A percentile compares a stretch with the other conserved stretches of the same genome.
Evolutionary conservation across 176 grass and related monocot species (phyloP).

Genomic region (Oryza officinalis): DNA sequence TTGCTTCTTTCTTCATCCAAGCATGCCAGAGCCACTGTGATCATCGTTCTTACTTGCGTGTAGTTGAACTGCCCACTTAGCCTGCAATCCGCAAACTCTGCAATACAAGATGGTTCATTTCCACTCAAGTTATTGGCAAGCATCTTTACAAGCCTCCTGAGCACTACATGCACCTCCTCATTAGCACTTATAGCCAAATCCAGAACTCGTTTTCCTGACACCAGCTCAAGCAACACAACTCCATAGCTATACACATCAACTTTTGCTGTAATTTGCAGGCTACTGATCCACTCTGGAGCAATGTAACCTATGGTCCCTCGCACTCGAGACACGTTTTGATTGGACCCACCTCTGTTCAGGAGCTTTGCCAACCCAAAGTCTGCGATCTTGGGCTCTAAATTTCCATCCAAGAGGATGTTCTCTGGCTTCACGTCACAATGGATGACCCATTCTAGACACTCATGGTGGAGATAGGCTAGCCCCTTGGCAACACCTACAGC

Average conservation of each 20-base stretch:
- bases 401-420: slow-evolving; percentile 43
- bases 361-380: slow-evolving; percentile 48
- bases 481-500: slow-evolving; percentile 51
- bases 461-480: slow-evolving; percentile 54
- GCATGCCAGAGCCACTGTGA: neutral
- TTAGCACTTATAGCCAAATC: slow-evolving; percentile 16
- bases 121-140: neutral
- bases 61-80: neutral
- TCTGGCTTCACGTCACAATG: slow-evolving; percentile 54
- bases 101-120: neutral
- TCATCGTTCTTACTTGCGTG: neutral
- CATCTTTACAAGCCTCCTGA: neutral
- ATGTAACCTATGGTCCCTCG: slow-evolving; percentile 52
- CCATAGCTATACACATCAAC: slow-evolving; percentile 52
- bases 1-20: slow-evolving; percentile 7
- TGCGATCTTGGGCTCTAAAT: slow-evolving; percentile 42
- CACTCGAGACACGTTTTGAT: slow-evolving; percentile 33
- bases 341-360: slow-evolving; percentile 16
- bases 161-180: slow-evolving; percentile 3
- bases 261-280: slow-evolving; percentile 41
- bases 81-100: neutral
- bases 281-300: slow-evolving; percentile 43
- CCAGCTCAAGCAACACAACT: slow-evolving; percentile 42
- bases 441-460: slow-evolving; percentile 54
- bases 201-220: slow-evolving; percentile 25